Conservation (phyloP, 345 rosid species). For the Brassica cretica region DNA sequence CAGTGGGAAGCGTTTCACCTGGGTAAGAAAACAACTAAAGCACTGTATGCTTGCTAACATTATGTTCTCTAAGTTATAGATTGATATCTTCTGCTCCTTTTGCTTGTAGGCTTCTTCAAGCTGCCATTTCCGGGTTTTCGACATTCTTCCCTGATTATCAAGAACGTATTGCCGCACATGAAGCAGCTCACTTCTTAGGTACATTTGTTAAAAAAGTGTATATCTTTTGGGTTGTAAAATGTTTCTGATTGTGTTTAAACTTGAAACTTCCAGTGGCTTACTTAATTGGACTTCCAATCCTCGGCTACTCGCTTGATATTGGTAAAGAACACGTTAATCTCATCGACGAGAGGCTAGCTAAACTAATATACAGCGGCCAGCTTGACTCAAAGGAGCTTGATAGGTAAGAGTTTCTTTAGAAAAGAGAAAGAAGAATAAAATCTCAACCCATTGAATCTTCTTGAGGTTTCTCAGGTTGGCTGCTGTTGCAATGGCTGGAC, state of each 20-base stretch:
- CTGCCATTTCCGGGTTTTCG: constrained; percentile 78
- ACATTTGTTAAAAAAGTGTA: constrained; percentile 9
- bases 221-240: background rate
- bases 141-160: constrained; percentile 82
- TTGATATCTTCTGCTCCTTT: constrained; percentile 17
- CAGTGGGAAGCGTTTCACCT: constrained; percentile 80
- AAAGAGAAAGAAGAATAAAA: background rate
- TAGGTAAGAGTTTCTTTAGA: constrained; percentile 46
- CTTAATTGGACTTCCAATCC: constrained; percentile 82
- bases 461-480: constrained; percentile 57
- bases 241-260: constrained; percentile 14
- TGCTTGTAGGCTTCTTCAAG: constrained; percentile 74
- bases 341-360: constrained; percentile 72
- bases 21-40: constrained; percentile 53
- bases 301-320: constrained; percentile 84
- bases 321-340: constrained; percentile 96
- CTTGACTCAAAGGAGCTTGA: constrained; percentile 85
- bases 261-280: constrained; percentile 61
- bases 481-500: constrained; percentile 92
- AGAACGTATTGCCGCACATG: constrained; percentile 80
- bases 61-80: background rate
- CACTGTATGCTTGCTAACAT: background rate
- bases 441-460: background rate
- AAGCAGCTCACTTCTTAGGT: constrained; percentile 94
- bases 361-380: constrained; percentile 84